Evolutionary conservation across 75 land plant genomes (phyloP).

Genomic region (Pinus taeda): DNA sequence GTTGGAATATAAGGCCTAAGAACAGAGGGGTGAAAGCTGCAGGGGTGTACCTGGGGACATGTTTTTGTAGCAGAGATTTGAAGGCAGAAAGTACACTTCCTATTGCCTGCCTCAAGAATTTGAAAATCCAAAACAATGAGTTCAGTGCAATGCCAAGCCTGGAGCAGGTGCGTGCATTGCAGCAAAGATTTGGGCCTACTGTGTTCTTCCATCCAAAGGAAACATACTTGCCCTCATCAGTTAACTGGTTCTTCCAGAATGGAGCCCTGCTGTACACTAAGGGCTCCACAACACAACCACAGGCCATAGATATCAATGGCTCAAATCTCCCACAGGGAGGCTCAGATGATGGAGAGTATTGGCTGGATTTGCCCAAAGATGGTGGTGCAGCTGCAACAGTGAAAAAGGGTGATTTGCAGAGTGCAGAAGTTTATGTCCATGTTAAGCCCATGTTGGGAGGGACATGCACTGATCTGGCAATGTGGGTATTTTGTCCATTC

Average conservation of each 20-base stretch:
- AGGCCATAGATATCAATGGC: slow-evolving; percentile 16
- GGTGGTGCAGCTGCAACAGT: slow-evolving; percentile 18
- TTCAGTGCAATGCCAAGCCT: slow-evolving; percentile 25
- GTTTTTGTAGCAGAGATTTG: slow-evolving; percentile 8
- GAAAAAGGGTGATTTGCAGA: slow-evolving; percentile 20
- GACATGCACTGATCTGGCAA: slow-evolving; percentile 29
- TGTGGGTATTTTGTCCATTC: slow-evolving; percentile 42
- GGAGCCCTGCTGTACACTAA: slow-evolving; percentile 26
- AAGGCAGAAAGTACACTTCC: slow-evolving; percentile 6
- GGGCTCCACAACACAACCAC: slow-evolving; percentile 1
- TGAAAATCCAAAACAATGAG: not conserved
- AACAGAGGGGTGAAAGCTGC: slow-evolving; percentile 5
- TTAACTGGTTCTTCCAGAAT: slow-evolving; percentile 27
- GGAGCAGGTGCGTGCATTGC: slow-evolving; percentile 14
- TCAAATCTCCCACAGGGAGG: slow-evolving; percentile 40
- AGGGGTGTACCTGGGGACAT: slow-evolving; percentile 25
- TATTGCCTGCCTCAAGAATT: slow-evolving; percentile 23
- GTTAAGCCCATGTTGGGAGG: slow-evolving; percentile 36
- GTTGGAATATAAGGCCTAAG: slow-evolving; percentile 19
- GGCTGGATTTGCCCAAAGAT: slow-evolving; percentile 37
- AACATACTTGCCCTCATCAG: slow-evolving; percentile 29
- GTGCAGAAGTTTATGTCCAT: slow-evolving; percentile 26
- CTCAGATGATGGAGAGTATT: slow-evolving; percentile 25
- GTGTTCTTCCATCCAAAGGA: slow-evolving; percentile 38
- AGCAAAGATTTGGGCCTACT: slow-evolving; percentile 23